Base-by-base conservation (phyloP, 1,284 basidiomycete species). In the Abortiporus biennis region DNA sequence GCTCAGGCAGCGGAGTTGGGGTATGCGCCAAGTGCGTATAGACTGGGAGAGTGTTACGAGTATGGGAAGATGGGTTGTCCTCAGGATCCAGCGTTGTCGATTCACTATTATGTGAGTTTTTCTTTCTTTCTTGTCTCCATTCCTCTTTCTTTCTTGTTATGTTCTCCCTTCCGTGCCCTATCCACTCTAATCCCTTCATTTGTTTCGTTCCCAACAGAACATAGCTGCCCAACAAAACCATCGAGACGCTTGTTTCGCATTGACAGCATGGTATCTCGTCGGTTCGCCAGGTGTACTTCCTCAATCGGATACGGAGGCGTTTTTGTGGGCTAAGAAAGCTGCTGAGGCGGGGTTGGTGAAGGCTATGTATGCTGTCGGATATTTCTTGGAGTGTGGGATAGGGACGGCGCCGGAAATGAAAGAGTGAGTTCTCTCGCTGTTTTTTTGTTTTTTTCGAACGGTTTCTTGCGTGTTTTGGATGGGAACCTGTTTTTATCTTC, bases 41-140 rank as follows among this genome's bases (percentile, higher is more conserved):
- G 93, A 54, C 69, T 99, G 44, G 95, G 95, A 34, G 95, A 99
- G 66, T 98, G 95, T 65, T 99, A 99, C 65, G 95, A 99, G 69
- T 99, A 98, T 65, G 96, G 95, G 31, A 93, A 93, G 71, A 89
- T 98, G 83, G 93, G 92, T 12, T 99, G 95, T 57, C 95, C 95
- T n/a, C 89, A 94, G 59, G 95, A 99, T 62, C 81, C 93, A 1
- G 95, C 96, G 15, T 72, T 99, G 45, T 94, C 90, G 38, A 99
- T 99, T 56, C 95, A 99, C 67, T 99, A 98, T 68, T 99, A 99
- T 65, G 92, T 93, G 62, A 60, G 87, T 70, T 11, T 32, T 36
- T 40, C 19, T 31, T 21, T 32, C 44, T 17, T 12, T 33, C 38
- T 35, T 20, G 39, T 32, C 34, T 6, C 43, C 51, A 15, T 42